These are phyloP conservation scores for Eutrema japonicum DNA, from an alignment of 345 rosid species.

Conservation along the genomic window DNA sequence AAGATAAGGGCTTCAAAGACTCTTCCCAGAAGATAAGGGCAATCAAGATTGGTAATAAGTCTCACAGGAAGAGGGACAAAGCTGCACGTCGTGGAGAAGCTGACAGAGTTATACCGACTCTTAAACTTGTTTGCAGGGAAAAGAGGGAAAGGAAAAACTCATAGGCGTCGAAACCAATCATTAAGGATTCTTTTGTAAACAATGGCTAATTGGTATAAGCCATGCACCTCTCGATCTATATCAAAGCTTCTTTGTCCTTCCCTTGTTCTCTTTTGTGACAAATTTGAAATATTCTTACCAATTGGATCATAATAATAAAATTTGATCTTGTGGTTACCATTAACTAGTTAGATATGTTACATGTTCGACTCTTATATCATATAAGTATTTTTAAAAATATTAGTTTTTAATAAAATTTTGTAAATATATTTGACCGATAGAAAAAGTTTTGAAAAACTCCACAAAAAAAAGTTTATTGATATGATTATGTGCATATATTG, in stretches of 20 bases:
- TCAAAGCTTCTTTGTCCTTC: no score
- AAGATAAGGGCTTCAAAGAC: slow-evolving; percentile 86
- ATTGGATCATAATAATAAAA: no score
- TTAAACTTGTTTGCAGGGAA: slow-evolving; percentile 62
- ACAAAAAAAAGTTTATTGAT: background rate
- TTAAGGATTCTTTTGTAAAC: background rate
- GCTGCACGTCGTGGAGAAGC: slow-evolving; percentile 77
- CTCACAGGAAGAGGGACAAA: slow-evolving; percentile 67
- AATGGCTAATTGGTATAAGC: no score
- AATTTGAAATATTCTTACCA: no score
- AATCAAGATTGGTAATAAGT: slow-evolving; percentile 50
- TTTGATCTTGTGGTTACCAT: no score
- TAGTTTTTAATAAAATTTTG: no score
- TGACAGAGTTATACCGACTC: slow-evolving; percentile 62
- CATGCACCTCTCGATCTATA: no score
- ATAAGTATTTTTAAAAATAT: no score
- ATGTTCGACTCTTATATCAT: no score
- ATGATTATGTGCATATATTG: background rate
- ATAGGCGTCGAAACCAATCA: slow-evolving; percentile 46
- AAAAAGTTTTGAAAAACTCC: background rate
- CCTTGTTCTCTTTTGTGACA: no score
- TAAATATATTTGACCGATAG: no score
- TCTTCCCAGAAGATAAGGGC: slow-evolving; percentile 61
- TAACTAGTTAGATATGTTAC: no score
- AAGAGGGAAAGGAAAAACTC: slow-evolving; percentile 67